Conservation (phyloP, 1,139 yeast genomes). For the Protomyces arabidopsidicola region DNA sequence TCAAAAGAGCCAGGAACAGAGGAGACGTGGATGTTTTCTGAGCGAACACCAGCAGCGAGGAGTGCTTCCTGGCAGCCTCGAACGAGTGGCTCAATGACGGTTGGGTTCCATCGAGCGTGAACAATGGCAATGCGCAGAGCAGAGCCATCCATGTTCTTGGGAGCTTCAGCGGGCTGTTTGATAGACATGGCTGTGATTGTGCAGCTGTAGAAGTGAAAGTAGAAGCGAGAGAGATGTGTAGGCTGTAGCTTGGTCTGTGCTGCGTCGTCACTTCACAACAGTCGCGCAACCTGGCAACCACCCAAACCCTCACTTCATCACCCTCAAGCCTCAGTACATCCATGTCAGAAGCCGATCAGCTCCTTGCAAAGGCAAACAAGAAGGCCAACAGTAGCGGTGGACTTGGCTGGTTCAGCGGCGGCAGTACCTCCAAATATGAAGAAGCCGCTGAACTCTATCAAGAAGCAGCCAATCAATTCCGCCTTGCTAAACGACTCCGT, state of each 20-base stretch:
- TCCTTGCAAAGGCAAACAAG: conserved; percentile 54
- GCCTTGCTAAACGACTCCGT: conserved; percentile 61
- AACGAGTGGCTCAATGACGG: conserved; percentile 72
- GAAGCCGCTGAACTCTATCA: conserved; percentile 88
- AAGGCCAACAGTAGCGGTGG: conserved; percentile 70
- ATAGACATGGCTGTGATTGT: conserved; percentile 6
- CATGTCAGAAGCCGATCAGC: conserved; percentile 26
- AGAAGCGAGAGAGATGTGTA: background rate
- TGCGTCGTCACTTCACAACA: background rate
- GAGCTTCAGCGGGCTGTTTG: conserved; percentile 24
- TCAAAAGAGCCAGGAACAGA: conserved; percentile 94
- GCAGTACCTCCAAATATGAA: conserved; percentile 66
- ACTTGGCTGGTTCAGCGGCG: conserved; percentile 61
- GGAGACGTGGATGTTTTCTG: conserved; percentile 70
- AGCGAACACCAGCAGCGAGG: conserved; percentile 62
- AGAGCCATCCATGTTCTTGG: conserved; percentile 26
- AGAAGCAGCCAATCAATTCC: conserved; percentile 85
- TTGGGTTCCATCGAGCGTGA: conserved; percentile 67
- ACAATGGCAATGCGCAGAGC: conserved; percentile 27
- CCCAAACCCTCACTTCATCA: background rate
- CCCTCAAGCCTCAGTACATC: background rate
- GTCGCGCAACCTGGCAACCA: background rate
- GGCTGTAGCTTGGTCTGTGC: background rate
- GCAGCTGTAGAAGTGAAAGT: background rate
- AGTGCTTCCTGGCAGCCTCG: conserved; percentile 61